Evolutionary conservation across 768 basidiomycete genomes (phyloP).

Genomic region (Chalciporus piperatus): DNA sequence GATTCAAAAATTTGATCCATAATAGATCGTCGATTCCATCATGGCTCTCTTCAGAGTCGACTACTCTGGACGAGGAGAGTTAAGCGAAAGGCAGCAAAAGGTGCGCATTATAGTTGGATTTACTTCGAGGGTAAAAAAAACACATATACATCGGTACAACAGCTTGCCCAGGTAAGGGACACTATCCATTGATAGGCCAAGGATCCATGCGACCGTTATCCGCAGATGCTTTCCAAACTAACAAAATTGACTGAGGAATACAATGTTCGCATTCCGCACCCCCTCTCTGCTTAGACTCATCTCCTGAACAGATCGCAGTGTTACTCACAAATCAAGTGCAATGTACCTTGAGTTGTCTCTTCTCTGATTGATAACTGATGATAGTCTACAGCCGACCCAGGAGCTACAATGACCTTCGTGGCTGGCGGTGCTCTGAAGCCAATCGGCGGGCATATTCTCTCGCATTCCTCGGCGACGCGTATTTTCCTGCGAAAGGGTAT

Average conservation of each 20-base stretch:
- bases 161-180: conserved; percentile 76
- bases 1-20: conserved; percentile 8
- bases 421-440: conserved; percentile 92
- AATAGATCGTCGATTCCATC: conserved; percentile 90
- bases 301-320: conserved; percentile 61
- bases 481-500: conserved; percentile 85
- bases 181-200: not conserved
- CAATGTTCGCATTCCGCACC: conserved; percentile 48
- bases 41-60: conserved; percentile 97
- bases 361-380: conserved; percentile 5
- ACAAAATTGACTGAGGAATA: conserved; percentile 91
- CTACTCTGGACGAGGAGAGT: conserved; percentile 88
- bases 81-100: conserved; percentile 93
- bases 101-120: conserved; percentile 31
- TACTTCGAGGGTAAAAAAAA: not conserved
- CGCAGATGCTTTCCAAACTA: conserved; percentile 85
- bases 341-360: conserved; percentile 41
- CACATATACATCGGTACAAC: conserved; percentile 12
- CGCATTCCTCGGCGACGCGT: conserved; percentile 83
- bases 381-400: conserved; percentile 72
- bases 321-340: conserved; percentile 93
- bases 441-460: conserved; percentile 86
- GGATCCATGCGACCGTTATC: not conserved
- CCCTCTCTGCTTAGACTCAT: not conserved
- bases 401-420: conserved; percentile 93